Evolutionary conservation across 148 eudicot genomes (phyloP).

Genomic region (Chenopodium quinoa): DNA sequence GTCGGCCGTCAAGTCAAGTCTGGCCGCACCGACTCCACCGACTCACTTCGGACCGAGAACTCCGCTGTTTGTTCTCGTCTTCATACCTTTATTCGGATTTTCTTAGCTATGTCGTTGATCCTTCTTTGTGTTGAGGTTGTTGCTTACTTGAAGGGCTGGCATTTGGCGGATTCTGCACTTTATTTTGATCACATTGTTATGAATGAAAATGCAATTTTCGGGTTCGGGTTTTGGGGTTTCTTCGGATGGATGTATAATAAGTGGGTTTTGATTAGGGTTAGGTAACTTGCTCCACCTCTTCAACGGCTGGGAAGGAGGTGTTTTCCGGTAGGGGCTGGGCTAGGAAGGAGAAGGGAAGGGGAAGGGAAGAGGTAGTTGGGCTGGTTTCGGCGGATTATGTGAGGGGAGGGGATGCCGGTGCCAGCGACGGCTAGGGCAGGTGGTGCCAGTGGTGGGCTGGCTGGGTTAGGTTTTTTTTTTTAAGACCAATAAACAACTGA

Average conservation of each 20-base stretch:
- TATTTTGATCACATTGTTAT: conserved; percentile 40
- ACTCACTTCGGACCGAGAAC: conserved; percentile 3
- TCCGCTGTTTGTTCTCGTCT: conserved; percentile 26
- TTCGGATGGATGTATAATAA: conserved; percentile 50
- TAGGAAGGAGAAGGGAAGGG: too few species aligned
- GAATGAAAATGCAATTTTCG: conserved; percentile 6
- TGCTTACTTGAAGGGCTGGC: conserved; percentile 71
- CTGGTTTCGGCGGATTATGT: too few species aligned
- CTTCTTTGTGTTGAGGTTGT: conserved; percentile 51
- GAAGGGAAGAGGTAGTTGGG: too few species aligned
- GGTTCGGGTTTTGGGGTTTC: conserved; percentile 30
- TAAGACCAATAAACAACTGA: too few species aligned
- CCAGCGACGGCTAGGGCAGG: too few species aligned
- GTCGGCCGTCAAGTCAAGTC: conserved; percentile 68
- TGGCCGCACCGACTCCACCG: conserved; percentile 56
- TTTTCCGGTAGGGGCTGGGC: too few species aligned
- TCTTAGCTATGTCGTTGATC: conserved; percentile 45
- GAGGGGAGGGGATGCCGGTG: too few species aligned
- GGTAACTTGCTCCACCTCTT: conserved; percentile 73
- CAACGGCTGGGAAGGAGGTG: conserved; percentile 36
- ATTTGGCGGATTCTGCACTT: conserved; percentile 43
- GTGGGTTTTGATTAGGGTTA: conserved; percentile 78
- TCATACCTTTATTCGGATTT: conserved; percentile 43
- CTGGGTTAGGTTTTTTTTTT: too few species aligned
- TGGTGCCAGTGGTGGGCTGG: too few species aligned